Percentiles rank a stretch among this genome's conserved stretches.
These are phyloP conservation scores for Candida boleticola DNA, from an alignment of 805 yeast species.

Conservation along the genomic window DNA sequence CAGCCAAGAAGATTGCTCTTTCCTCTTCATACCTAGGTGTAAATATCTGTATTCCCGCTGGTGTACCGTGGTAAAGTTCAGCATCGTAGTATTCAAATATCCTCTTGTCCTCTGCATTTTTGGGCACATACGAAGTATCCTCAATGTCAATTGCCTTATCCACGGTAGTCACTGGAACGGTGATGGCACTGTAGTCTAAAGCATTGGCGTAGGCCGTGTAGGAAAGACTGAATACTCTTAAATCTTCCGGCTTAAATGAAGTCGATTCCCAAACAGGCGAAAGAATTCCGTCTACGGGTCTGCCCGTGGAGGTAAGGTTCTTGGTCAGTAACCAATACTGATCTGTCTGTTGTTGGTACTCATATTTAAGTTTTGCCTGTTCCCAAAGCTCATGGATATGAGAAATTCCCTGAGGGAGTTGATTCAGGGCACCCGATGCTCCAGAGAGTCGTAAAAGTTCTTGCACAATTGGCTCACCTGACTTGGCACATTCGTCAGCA, in stretches of 20 bases:
- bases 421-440: conserved; percentile 28
- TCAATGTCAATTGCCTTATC: conserved; percentile 6
- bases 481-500: conserved; percentile 38
- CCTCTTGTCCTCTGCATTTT: conserved; percentile 8
- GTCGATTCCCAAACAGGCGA: conserved; percentile 24
- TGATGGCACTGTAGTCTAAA: conserved; percentile 32
- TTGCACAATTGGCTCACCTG: conserved; percentile 39
- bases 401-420: conserved; percentile 35
- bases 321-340: conserved; percentile 6
- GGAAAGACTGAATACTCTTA: conserved; percentile 13
- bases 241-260: conserved; percentile 32
- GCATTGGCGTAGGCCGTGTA: conserved; percentile 37
- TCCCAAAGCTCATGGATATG: conserved; percentile 17
- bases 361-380: conserved; percentile 1
- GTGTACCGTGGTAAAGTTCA: conserved; percentile 9
- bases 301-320: background rate
- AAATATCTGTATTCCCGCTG: conserved; percentile 9
- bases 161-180: conserved; percentile 22
- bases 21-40: conserved; percentile 11
- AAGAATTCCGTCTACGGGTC: conserved; percentile 4
- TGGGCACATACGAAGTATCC: conserved; percentile 3
- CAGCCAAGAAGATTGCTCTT: conserved; percentile 5
- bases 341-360: conserved; percentile 7
- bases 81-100: conserved; percentile 9
- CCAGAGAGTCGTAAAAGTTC: conserved; percentile 16